A percentile compares a stretch with the other conserved stretches of the same genome.
These are phyloP conservation scores for Periconia macrospinosa DNA, from an alignment of 2,329 filamentous ascomycete species.

Conservation along the genomic window DNA sequence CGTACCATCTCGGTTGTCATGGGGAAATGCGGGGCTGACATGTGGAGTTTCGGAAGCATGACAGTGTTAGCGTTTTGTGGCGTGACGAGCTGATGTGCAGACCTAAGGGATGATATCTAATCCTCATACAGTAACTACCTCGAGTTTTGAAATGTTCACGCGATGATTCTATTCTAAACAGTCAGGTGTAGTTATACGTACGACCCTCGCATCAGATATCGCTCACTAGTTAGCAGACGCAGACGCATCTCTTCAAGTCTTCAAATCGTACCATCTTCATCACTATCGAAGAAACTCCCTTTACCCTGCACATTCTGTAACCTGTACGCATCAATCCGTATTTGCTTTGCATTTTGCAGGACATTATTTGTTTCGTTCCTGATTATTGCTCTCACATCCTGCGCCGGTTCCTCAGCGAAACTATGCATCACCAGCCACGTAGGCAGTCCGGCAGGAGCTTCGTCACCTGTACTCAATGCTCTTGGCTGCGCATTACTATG, in stretches of 20 bases:
- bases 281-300: constrained; percentile 20
- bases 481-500: constrained; percentile 35
- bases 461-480: constrained; percentile 21
- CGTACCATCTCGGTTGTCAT: not conserved
- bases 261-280: not conserved
- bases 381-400: constrained; percentile 7
- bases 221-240: too few relatives aligned
- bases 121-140: too few relatives aligned
- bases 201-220: too few relatives aligned
- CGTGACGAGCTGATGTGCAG: not conserved
- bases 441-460: constrained; percentile 24
- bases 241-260: too few relatives aligned
- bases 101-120: not conserved
- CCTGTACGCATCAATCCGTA: constrained; percentile 16
- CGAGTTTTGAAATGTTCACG: too few relatives aligned
- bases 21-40: not conserved
- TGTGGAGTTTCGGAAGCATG: not conserved
- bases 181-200: too few relatives aligned
- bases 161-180: too few relatives aligned
- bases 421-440: constrained; percentile 33
- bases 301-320: constrained; percentile 16
- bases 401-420: constrained; percentile 16
- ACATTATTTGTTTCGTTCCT: constrained; percentile 9
- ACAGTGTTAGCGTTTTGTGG: not conserved
- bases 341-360: constrained; percentile 18